Conservation (phyloP, 352 stramenopile species). For the Phytophthora constricta region DNA sequence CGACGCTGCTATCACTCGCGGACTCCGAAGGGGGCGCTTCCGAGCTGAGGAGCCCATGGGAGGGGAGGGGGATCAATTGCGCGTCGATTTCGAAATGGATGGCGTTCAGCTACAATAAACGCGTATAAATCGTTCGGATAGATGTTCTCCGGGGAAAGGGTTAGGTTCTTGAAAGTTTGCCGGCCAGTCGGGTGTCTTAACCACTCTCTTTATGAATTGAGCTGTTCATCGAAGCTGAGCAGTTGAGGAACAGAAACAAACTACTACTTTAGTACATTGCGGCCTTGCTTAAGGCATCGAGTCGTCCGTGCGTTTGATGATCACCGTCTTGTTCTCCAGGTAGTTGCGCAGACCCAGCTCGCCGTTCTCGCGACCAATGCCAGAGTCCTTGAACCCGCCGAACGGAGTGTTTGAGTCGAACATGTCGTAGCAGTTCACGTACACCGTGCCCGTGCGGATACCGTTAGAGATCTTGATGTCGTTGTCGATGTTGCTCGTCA, state of each 20-base stretch:
- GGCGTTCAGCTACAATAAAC: no score
- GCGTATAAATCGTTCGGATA: no score
- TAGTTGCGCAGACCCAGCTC: conserved; percentile 73
- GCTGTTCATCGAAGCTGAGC: no score
- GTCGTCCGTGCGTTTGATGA: conserved; percentile 51
- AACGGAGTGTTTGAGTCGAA: conserved; percentile 89
- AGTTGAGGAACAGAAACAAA: background rate
- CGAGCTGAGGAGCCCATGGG: no score
- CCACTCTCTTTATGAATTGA: no score
- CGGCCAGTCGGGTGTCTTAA: no score
- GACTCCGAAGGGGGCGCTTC: no score
- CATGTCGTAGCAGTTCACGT: conserved; percentile 94
- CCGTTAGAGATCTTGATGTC: conserved; percentile 86
- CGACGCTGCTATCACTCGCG: no score
- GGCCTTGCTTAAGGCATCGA: conserved; percentile 32
- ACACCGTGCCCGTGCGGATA: conserved; percentile 92
- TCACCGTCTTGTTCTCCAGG: conserved; percentile 67
- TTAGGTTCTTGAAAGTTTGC: no score
- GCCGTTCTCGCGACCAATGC: conserved; percentile 78
- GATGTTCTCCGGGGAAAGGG: no score
- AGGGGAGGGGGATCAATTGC: no score
- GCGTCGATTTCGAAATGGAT: no score
- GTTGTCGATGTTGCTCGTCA: conserved; percentile 85
- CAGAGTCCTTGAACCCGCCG: conserved; percentile 87
- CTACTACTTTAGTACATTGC: background rate